phyloP scores from a whole-genome alignment of 1,139 yeast species.

The Waltiozyma sp. region DNA sequence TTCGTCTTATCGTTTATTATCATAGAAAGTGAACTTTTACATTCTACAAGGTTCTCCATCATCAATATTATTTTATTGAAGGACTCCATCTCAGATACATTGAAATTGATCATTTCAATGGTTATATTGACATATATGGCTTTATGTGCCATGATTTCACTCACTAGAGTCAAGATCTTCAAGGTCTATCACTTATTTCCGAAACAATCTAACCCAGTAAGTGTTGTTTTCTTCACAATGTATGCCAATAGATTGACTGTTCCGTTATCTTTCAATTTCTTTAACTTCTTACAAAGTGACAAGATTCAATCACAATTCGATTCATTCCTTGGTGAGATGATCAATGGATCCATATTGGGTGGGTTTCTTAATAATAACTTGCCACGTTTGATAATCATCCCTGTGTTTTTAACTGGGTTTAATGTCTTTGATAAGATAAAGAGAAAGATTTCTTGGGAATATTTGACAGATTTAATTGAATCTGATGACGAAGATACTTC shows the following conservation, averaged over 20 bases:
- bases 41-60: conserved; percentile 54
- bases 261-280: conserved; percentile 70
- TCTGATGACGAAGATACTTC: conserved; percentile 29
- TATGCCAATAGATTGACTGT: conserved; percentile 76
- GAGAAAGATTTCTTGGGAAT: conserved; percentile 29
- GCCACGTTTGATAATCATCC: conserved; percentile 63
- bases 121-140: conserved; percentile 57
- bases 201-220: conserved; percentile 60
- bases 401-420: conserved; percentile 52
- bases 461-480: conserved; percentile 40
- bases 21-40: conserved; percentile 65
- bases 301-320: conserved; percentile 30
- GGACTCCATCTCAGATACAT: conserved; percentile 22
- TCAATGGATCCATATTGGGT: conserved; percentile 67
- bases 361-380: conserved; percentile 61
- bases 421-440: conserved; percentile 60
- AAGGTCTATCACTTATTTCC: conserved; percentile 67
- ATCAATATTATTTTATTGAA: conserved; percentile 37
- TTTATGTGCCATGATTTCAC: conserved; percentile 49
- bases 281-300: conserved; percentile 42
- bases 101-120: conserved; percentile 30
- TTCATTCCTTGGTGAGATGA: conserved; percentile 60
- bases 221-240: conserved; percentile 67
- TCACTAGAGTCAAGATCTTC: conserved; percentile 60
- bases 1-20: conserved; percentile 41